Conservation (phyloP, 2,329 filamentous ascomycete genomes). For the Fusarium setosum region DNA sequence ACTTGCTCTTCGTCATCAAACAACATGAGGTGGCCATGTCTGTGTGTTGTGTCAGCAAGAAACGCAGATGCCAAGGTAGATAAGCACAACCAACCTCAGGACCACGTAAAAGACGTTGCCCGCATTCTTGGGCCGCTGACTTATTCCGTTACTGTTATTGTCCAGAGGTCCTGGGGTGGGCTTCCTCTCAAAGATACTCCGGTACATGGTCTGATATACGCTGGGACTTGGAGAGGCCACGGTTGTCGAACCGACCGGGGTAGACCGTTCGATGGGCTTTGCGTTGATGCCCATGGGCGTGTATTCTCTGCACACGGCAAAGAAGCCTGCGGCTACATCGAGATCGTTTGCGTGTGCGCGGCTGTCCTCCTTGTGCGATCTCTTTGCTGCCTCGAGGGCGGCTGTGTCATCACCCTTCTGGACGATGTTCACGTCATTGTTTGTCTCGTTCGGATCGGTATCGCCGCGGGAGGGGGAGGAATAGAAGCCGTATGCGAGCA, state of each 20-base stretch:
- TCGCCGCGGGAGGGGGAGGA: slow-evolving; percentile 69
- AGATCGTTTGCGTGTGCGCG: slow-evolving; percentile 68
- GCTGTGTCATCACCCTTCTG: slow-evolving; percentile 73
- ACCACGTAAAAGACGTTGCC: slow-evolving; percentile 96
- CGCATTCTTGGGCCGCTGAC: slow-evolving; percentile 70
- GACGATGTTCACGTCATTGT: slow-evolving; percentile 56
- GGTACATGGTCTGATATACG: slow-evolving; percentile 98
- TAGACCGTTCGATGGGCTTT: slow-evolving; percentile 88
- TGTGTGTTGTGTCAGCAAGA: slow-evolving; percentile 48
- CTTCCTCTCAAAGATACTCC: slow-evolving; percentile 92
- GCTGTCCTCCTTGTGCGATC: slow-evolving; percentile 69
- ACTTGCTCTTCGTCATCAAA: slow-evolving; percentile 96
- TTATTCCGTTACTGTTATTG: slow-evolving; percentile 58
- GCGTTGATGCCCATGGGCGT: slow-evolving; percentile 92
- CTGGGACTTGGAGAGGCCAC: slow-evolving; percentile 86
- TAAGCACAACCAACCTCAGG: slow-evolving; percentile 64
- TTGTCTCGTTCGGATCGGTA: slow-evolving; percentile 41
- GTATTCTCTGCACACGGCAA: slow-evolving; percentile 94
- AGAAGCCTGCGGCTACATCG: slow-evolving; percentile 90
- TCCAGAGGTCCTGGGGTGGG: slow-evolving; percentile 59
- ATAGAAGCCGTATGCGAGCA: slow-evolving; percentile 76
- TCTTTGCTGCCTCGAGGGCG: slow-evolving; percentile 71
- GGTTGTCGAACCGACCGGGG: slow-evolving; percentile 79
- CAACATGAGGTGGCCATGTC: slow-evolving; percentile 95
- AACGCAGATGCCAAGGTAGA: neutral